These are phyloP conservation scores for Coffea humblotiana DNA, from an alignment of 305 asterid species.

Conservation along the genomic window DNA sequence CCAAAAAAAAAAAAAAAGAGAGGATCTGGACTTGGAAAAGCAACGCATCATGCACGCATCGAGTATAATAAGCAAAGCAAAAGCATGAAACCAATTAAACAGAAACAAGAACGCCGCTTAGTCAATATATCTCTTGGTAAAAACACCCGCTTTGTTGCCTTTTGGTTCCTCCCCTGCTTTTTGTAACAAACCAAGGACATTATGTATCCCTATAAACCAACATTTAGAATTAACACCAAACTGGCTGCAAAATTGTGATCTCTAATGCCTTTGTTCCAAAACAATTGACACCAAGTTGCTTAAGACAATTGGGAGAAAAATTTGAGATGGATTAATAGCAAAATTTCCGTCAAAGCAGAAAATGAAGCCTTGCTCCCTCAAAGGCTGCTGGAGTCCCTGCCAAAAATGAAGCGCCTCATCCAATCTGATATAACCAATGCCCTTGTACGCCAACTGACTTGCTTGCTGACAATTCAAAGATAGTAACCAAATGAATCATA, in stretches of 20 bases:
- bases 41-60: neutral
- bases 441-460: conserved; percentile 96
- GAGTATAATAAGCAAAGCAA: neutral
- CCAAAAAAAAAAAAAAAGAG: no score
- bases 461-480: conserved; percentile 62
- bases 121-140: neutral
- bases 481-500: neutral
- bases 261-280: neutral
- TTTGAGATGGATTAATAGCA: neutral
- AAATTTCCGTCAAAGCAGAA: neutral
- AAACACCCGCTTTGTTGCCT: neutral
- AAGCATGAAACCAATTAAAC: neutral
- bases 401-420: conserved; percentile 80
- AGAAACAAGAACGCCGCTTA: no score
- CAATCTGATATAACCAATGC: conserved; percentile 84
- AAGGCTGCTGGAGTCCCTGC: conserved; percentile 92
- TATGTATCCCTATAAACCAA: neutral
- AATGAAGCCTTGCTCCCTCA: conserved; percentile 25
- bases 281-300: neutral
- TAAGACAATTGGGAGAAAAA: neutral
- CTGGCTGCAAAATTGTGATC: conserved; percentile 29
- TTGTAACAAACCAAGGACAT: neutral
- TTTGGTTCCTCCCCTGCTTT: neutral
- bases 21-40: no score
- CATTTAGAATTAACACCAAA: conserved; percentile 3